Evolutionary conservation across 1,284 basidiomycete genomes (phyloP).

Genomic region (Austroboletus niveus): DNA sequence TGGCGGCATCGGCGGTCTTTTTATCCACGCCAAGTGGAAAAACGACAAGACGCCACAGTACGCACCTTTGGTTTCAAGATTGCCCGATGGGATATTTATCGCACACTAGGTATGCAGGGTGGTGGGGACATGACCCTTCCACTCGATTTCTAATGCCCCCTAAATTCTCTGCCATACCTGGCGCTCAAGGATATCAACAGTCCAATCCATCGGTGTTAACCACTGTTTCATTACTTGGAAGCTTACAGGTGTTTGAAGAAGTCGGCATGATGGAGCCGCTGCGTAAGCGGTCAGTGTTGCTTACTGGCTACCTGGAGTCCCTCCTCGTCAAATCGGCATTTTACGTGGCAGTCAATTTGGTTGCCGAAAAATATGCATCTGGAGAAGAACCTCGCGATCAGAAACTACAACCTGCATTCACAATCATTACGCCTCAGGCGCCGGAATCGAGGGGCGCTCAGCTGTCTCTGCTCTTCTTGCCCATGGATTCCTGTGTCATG

Average conservation of each 20-base stretch:
- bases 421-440: constrained; percentile 81
- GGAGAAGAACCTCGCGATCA: constrained; percentile 7
- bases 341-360: constrained; percentile 50
- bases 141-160: constrained; percentile 93
- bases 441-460: constrained; percentile 77
- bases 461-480: constrained; percentile 80
- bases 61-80: constrained; percentile 22
- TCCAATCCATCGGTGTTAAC: constrained; percentile 89
- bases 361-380: constrained; percentile 34
- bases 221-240: constrained; percentile 77
- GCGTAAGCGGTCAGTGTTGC: constrained; percentile 63
- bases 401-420: constrained; percentile 55
- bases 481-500: constrained; percentile 65
- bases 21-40: constrained; percentile 83
- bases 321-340: constrained; percentile 61
- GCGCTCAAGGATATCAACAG: constrained; percentile 94
- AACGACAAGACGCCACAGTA: constrained; percentile 57
- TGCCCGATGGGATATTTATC: constrained; percentile 9
- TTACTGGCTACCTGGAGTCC: constrained; percentile 73
- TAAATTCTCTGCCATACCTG: constrained; percentile 78
- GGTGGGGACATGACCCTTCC: constrained; percentile 92
- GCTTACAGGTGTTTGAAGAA: constrained; percentile 77
- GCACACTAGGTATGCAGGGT: constrained; percentile 76
- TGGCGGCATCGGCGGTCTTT: constrained; percentile 92
- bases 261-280: constrained; percentile 72